These are phyloP conservation scores for Hygrophoropsis aurantiaca DNA, from an alignment of 768 basidiomycete species.

Conservation along the genomic window DNA sequence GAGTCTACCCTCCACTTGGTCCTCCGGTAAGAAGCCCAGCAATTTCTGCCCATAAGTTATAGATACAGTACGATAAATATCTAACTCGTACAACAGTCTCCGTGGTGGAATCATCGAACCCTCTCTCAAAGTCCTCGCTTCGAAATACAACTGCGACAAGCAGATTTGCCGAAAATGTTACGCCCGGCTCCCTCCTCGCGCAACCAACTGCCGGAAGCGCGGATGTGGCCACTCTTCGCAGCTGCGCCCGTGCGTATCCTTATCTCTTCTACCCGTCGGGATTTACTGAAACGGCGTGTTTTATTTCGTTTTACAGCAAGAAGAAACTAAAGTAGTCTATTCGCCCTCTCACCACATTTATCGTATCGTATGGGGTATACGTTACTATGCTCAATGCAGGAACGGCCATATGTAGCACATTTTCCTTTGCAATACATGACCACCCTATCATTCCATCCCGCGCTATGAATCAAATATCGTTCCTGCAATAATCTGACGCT, in stretches of 20 bases:
- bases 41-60: too few species aligned
- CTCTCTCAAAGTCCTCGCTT: conserved; percentile 93
- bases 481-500: too few species aligned
- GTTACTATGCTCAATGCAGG: conserved; percentile 12
- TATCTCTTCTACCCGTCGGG: conserved; percentile 1
- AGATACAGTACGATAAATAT: too few species aligned
- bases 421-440: conserved; percentile 18
- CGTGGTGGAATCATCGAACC: conserved; percentile 99
- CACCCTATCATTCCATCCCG: not conserved
- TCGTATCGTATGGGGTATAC: conserved; percentile 4
- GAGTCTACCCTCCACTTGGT: conserved; percentile 98
- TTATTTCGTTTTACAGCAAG: conserved; percentile 54
- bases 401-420: conserved; percentile 14
- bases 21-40: conserved; percentile 82
- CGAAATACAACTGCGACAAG: conserved; percentile 99
- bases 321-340: conserved; percentile 89
- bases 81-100: conserved; percentile 52
- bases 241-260: conserved; percentile 77
- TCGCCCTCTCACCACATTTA: conserved; percentile 2
- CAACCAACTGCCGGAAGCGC: conserved; percentile 98
- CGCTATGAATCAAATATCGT: not conserved
- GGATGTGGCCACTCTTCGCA: conserved; percentile 88
- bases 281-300: not conserved
- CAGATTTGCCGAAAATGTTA: conserved; percentile 99
- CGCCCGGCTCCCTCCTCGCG: conserved; percentile 97